Evolutionary conservation across 805 yeast genomes (phyloP).

Genomic region (Wickerhamomyces chambardii): DNA sequence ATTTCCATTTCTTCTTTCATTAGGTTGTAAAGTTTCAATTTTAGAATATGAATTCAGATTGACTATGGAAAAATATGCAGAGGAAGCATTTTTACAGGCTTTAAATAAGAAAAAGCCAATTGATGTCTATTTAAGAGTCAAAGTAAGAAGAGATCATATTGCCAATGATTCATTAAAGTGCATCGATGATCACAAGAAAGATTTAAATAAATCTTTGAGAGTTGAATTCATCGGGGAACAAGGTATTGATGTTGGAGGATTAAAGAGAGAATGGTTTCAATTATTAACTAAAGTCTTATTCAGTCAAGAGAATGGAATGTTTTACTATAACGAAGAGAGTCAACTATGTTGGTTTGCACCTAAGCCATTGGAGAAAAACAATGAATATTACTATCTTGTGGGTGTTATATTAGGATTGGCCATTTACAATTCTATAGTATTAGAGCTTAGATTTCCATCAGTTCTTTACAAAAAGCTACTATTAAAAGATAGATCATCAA

Average conservation of each 20-base stretch:
- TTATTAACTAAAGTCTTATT: conserved; percentile 64
- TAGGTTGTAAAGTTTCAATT: conserved; percentile 76
- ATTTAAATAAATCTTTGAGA: conserved; percentile 64
- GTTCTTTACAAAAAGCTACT: conserved; percentile 71
- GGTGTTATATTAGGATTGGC: conserved; percentile 90
- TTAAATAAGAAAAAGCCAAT: conserved; percentile 50
- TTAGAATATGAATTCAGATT: conserved; percentile 75
- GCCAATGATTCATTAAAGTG: conserved; percentile 68
- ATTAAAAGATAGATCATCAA: conserved; percentile 25
- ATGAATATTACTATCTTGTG: conserved; percentile 60
- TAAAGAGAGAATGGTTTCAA: conserved; percentile 89
- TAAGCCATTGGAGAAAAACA: conserved; percentile 27
- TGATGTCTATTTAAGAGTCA: conserved; percentile 61
- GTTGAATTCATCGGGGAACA: conserved; percentile 84
- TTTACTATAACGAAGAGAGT: conserved; percentile 60
- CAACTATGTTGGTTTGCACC: conserved; percentile 69
- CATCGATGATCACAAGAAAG: conserved; percentile 43
- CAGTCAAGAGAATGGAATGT: conserved; percentile 58
- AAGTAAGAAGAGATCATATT: conserved; percentile 58
- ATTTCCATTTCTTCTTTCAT: conserved; percentile 71
- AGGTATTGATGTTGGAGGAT: conserved; percentile 94
- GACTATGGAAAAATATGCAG: conserved; percentile 81
- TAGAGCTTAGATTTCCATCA: conserved; percentile 71
- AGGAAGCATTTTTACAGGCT: conserved; percentile 78
- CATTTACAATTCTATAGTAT: conserved; percentile 79